These are phyloP conservation scores for Sclerotinia borealis DNA, from an alignment of 2,329 filamentous ascomycete species.

Conservation along the genomic window DNA sequence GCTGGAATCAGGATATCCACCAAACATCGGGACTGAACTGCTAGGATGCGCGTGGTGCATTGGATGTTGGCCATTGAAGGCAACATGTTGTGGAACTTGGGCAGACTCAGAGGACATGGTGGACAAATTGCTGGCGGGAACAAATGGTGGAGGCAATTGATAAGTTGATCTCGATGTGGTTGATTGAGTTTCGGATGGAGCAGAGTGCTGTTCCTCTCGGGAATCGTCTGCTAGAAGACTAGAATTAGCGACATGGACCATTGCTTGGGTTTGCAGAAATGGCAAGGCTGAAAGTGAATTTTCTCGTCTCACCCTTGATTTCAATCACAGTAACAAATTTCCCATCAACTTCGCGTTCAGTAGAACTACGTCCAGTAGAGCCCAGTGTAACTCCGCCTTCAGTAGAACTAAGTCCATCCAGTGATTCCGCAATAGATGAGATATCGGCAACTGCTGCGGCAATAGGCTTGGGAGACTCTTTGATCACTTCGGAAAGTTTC, in stretches of 20 bases:
- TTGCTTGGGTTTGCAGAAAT: not conserved
- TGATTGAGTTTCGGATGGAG: slow-evolving; percentile 25
- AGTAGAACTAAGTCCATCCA: slow-evolving; percentile 1
- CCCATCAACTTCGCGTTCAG: not conserved
- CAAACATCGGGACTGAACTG: slow-evolving; percentile 52
- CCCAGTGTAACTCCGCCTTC: not conserved
- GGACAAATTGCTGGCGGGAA: slow-evolving; percentile 32
- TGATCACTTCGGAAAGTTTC: slow-evolving; percentile 10
- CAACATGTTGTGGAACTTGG: slow-evolving; percentile 19
- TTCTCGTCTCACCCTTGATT: slow-evolving; percentile 20
- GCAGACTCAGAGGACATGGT: slow-evolving; percentile 13
- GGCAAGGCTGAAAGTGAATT: not conserved
- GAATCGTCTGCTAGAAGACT: not conserved
- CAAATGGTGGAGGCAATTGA: slow-evolving; percentile 41
- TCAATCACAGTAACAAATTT: not conserved
- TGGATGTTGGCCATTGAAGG: slow-evolving; percentile 28
- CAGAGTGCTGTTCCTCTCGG: slow-evolving; percentile 21
- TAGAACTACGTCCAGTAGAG: not conserved
- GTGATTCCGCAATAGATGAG: not conserved
- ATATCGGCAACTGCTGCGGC: not conserved
- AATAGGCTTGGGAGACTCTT: slow-evolving; percentile 10
- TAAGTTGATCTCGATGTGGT: slow-evolving; percentile 32
- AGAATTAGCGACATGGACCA: slow-evolving; percentile 10
- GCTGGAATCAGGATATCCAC: slow-evolving; percentile 48
- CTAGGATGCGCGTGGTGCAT: slow-evolving; percentile 49